A percentile compares a stretch with the other conserved stretches of the same genome.
These are phyloP conservation scores for Phytophthora nicotianae DNA, from an alignment of 352 stramenopile genomes.

Conservation along the genomic window DNA sequence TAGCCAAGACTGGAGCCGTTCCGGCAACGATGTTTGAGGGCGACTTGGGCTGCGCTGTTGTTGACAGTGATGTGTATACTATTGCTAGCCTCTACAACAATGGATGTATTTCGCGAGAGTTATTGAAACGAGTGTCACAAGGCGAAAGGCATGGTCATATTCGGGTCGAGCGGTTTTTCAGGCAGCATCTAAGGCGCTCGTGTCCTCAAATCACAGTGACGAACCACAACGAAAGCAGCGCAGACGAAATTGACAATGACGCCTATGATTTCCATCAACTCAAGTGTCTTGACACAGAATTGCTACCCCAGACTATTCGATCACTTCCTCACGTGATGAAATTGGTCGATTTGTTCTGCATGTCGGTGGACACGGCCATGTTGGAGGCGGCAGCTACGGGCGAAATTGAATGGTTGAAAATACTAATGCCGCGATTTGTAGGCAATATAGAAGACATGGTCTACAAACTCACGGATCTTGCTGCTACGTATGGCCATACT, in stretches of 20 bases:
- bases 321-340: background rate
- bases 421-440: background rate
- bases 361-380: background rate
- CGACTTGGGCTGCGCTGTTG: too few species aligned
- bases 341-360: background rate
- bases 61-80: background rate
- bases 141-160: background rate
- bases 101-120: background rate
- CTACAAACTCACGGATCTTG: background rate
- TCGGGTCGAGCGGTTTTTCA: background rate
- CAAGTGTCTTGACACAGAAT: too few species aligned
- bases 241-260: too few species aligned
- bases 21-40: too few species aligned
- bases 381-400: background rate
- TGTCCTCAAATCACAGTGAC: too few species aligned
- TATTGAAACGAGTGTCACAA: background rate
- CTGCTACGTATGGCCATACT: background rate
- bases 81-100: background rate
- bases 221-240: too few species aligned
- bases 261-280: too few species aligned
- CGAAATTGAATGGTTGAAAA: background rate
- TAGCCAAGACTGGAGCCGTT: too few species aligned
- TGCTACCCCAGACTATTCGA: background rate
- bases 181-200: too few species aligned
- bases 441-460: background rate